Conservation (phyloP, 768 basidiomycete genomes). For the Tricholoma saponaceum region DNA sequence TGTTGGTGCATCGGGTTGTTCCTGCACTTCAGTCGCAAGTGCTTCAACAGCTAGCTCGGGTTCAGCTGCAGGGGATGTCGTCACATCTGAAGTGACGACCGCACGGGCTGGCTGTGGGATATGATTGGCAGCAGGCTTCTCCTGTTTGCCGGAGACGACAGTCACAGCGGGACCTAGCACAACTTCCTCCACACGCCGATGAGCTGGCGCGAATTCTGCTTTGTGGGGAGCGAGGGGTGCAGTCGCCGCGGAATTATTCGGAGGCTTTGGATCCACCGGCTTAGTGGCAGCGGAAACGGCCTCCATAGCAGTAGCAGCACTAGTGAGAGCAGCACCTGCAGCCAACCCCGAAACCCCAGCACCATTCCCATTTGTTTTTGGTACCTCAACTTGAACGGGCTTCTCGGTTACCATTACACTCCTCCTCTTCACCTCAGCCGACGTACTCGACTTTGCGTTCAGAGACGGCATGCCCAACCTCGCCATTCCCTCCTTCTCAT, state of each 20-base stretch:
- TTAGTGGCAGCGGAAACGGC: not conserved
- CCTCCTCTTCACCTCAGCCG: not conserved
- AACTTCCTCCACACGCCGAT: not conserved
- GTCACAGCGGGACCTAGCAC: not conserved
- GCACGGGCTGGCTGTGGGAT: not conserved
- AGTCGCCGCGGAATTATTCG: not conserved
- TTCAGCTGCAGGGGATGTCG: not conserved
- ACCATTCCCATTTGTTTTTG: slow-evolving; percentile 8
- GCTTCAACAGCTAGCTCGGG: slow-evolving; percentile 9
- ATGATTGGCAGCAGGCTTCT: not conserved
- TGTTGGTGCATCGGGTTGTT: not conserved
- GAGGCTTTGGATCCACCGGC: not conserved
- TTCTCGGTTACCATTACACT: slow-evolving; percentile 17
- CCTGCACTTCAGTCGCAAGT: slow-evolving; percentile 1
- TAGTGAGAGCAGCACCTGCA: slow-evolving; percentile 16
- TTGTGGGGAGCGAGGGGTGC: not conserved
- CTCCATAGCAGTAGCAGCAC: slow-evolving; percentile 15
- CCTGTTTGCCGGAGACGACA: not conserved
- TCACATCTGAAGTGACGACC: not conserved
- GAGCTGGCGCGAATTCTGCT: slow-evolving; percentile 1
- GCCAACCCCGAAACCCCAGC: slow-evolving; percentile 10
- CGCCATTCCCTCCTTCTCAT: slow-evolving; percentile 25
- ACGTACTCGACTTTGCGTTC: slow-evolving; percentile 20
- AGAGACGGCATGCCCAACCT: slow-evolving; percentile 26
- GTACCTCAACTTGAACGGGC: slow-evolving; percentile 15